These are phyloP conservation scores for Fragilariopsis cylindrus DNA, from an alignment of 108 stramenopile genomes.

Conservation along the genomic window DNA sequence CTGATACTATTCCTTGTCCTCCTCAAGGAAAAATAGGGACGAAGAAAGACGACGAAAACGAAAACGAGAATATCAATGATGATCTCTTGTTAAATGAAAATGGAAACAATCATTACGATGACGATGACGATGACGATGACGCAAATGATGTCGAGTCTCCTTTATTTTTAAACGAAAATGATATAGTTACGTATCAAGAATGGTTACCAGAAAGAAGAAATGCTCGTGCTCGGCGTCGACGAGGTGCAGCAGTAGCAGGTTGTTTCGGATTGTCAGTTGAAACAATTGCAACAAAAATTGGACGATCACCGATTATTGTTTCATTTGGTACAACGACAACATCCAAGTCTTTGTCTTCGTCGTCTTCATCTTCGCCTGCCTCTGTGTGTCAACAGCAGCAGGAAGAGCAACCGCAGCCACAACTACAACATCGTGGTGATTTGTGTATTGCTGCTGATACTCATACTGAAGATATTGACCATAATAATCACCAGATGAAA, in stretches of 20 bases:
- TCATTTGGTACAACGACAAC: neutral
- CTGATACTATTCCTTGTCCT: no score
- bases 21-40: no score
- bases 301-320: constrained; percentile 10
- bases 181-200: constrained; percentile 9
- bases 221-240: neutral
- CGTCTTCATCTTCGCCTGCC: neutral
- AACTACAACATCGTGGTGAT: neutral
- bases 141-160: no score
- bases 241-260: neutral
- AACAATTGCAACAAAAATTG: constrained; percentile 5
- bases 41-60: no score
- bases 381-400: neutral
- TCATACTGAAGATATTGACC: no score
- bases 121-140: no score
- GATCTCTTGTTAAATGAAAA: no score
- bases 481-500: no score
- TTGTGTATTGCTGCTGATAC: no score
- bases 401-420: neutral
- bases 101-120: no score
- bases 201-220: neutral
- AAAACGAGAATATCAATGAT: no score
- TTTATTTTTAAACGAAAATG: neutral
- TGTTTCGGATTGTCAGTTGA: neutral
- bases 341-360: neutral